phyloP scores from a whole-genome alignment of 495 filamentous ascomycete genomes.

The Lichenothelia convexa region DNA sequence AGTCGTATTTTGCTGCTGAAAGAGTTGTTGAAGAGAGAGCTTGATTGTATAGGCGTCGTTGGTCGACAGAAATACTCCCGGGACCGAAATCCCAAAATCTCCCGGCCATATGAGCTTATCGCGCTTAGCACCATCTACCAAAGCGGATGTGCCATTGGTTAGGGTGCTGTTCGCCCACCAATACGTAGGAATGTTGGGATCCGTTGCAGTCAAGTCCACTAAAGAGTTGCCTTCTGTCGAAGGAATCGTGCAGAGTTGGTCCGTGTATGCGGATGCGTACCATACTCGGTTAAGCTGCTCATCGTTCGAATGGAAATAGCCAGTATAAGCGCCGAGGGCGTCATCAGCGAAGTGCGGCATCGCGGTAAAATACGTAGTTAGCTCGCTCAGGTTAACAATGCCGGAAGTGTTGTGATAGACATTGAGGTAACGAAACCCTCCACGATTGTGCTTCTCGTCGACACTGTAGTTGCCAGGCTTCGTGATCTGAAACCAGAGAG shows the following conservation, averaged over 20 bases:
- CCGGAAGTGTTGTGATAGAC: constrained; percentile 7
- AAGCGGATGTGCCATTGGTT: constrained; percentile 26
- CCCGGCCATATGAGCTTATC: constrained; percentile 13
- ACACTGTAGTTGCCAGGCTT: constrained; percentile 16
- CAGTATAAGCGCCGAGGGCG: constrained; percentile 14
- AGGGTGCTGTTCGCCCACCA: constrained; percentile 24
- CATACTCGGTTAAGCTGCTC: constrained; percentile 29
- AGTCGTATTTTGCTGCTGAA: constrained; percentile 4
- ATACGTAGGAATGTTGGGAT: constrained; percentile 9
- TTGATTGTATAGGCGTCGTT: constrained; percentile 4
- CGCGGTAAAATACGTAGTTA: constrained; percentile 6
- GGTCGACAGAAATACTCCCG: constrained; percentile 6
- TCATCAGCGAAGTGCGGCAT: constrained; percentile 4
- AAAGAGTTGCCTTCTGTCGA: constrained; percentile 29
- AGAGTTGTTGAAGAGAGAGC: constrained; percentile 2
- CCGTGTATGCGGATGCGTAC: constrained; percentile 20
- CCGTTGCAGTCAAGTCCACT: constrained; percentile 17
- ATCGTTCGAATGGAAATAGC: constrained; percentile 43
- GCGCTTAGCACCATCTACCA: constrained; percentile 14
- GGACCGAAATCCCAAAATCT: constrained; percentile 12
- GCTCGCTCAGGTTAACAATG: neutral
- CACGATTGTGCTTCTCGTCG: constrained; percentile 17
- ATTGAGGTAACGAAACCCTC: constrained; percentile 26
- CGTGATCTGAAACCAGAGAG: constrained; percentile 18
- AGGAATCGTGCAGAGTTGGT: constrained; percentile 36